Base-by-base conservation (phyloP, 139 green algal species). In the Chlamydomonas asymmetrica region DNA sequence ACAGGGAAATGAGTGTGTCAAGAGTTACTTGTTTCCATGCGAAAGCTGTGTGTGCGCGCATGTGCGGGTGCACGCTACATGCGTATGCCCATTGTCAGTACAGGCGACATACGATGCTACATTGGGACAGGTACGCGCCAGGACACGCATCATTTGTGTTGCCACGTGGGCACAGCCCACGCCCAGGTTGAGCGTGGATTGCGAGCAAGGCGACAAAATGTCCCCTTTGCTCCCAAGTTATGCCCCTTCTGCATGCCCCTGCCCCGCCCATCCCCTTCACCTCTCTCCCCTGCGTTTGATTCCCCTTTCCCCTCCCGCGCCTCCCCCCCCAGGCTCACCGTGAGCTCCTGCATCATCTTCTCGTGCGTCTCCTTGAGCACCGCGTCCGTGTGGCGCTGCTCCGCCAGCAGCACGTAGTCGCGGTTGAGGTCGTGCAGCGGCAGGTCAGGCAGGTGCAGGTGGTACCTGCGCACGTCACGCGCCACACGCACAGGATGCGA, bases 311-410 rank as follows among this genome's bases (percentile, higher is more conserved):
- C 45, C 13, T 16, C 13, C 13, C 18, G 45, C 45, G 13, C 13
- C 45, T 16, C 45, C 31, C 13, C 9, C 32, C 59, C 16, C 5
- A 20, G 32, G 1, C 34, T 8, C 37, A 75, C 68, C 74, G 67
- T 71, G 8, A 85, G 70, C 66, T 82, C 74, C 65, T 76, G 23
- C 3, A 56, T 78, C 3, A 85, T 74, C 25, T 45, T 29, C 66
- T 86, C 80, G 43, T 78, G 80, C 40, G 71, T 67, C 71, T 86
- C 80, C 71, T 75, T 80, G 0, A 86, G 59, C 37, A 80, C 65
- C 5, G 75, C 75, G 52, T 86, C 80, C 18, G 75, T 71, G 18
- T 71, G 50, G 16, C 75, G 71, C 65, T 86, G 75, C 75, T 82
- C 80, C 13, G 75, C 71, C 57, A 82, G 63, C 71, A 86, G 49